These are phyloP conservation scores for Saccharomycopsis fermentans DNA, from an alignment of 805 yeast species.

Conservation along the genomic window DNA sequence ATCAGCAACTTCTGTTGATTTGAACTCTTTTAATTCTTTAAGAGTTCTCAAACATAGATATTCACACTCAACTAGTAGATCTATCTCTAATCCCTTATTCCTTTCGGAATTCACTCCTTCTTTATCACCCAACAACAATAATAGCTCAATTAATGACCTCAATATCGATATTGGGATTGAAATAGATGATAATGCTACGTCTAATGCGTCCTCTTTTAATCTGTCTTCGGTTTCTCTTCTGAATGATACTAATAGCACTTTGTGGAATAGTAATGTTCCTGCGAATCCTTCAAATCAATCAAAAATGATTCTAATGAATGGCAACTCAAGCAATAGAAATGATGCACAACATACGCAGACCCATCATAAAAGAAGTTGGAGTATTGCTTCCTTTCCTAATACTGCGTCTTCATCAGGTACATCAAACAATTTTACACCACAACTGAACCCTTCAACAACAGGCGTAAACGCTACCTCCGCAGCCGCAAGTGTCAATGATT, in stretches of 20 bases:
- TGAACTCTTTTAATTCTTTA: not conserved
- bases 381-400: constrained; percentile 9
- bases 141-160: not conserved
- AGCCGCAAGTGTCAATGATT: not conserved
- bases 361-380: constrained; percentile 17
- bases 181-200: not conserved
- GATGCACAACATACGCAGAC: not conserved
- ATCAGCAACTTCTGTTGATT: not conserved
- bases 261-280: not conserved
- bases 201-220: not conserved
- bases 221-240: constrained; percentile 2
- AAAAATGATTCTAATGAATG: not conserved
- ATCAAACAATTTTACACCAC: not conserved
- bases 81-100: constrained; percentile 15
- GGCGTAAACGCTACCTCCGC: not conserved
- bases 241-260: not conserved
- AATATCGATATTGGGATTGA: not conserved
- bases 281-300: not conserved
- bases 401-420: not conserved
- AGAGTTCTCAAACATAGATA: constrained; percentile 2
- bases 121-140: not conserved
- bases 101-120: not conserved
- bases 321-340: not conserved
- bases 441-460: not conserved
- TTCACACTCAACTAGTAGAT: constrained; percentile 11